Percentiles rank a stretch among this genome's conserved stretches.
phyloP scores from a whole-genome alignment of 495 filamentous ascomycete genomes.

The Chaetomidium leptoderma region DNA sequence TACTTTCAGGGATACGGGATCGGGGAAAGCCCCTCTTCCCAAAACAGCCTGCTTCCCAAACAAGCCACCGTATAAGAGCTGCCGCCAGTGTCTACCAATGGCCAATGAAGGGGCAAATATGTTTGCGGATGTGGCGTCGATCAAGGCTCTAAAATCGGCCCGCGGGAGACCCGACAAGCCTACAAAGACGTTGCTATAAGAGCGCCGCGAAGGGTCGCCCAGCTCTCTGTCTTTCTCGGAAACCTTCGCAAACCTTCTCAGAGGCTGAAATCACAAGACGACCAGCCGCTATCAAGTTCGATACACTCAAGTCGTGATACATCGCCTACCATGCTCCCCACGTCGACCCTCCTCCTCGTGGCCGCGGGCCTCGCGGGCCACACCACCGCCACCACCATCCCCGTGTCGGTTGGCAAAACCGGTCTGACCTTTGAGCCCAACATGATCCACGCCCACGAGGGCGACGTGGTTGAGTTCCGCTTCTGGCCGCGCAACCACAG shows the following conservation, averaged over 20 bases:
- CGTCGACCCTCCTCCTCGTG: slow-evolving; percentile 11
- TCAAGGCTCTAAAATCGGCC: background rate
- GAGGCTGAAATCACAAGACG: too few relatives aligned
- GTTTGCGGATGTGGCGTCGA: background rate
- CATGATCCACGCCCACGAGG: slow-evolving; percentile 36
- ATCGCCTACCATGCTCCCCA: background rate
- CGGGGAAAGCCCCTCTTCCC: too few relatives aligned
- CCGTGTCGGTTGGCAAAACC: slow-evolving; percentile 26
- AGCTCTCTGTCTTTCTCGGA: background rate
- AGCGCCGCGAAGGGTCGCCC: background rate
- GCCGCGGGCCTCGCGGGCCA: slow-evolving; percentile 21
- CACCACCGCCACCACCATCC: slow-evolving; percentile 23
- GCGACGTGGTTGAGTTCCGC: slow-evolving; percentile 52
- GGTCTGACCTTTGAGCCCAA: slow-evolving; percentile 33
- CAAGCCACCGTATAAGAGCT: too few relatives aligned
- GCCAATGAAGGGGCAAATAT: background rate
- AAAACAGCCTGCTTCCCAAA: too few relatives aligned
- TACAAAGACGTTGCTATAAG: background rate
- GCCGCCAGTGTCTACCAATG: too few relatives aligned
- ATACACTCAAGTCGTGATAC: background rate
- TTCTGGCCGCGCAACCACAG: slow-evolving; percentile 51
- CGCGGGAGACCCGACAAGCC: too few relatives aligned
- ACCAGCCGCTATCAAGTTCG: background rate
- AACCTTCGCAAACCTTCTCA: background rate
- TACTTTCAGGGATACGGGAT: too few relatives aligned